Evolutionary conservation across 352 stramenopile species (phyloP).

Genomic region (Pilasporangium apinafurcum): DNA sequence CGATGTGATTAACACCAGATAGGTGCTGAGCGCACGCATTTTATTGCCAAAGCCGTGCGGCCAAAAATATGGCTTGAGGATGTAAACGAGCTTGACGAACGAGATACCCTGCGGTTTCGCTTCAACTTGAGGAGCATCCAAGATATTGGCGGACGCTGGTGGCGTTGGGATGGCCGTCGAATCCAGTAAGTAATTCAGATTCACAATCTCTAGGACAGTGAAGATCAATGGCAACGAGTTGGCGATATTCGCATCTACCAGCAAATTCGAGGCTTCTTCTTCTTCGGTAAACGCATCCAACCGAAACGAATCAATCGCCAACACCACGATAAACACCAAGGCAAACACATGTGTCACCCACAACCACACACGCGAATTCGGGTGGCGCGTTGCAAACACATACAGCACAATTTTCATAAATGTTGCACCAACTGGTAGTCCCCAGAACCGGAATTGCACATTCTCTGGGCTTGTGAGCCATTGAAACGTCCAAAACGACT

Average conservation of each 20-base stretch:
- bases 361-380: slow-evolving; percentile 23
- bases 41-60: slow-evolving; percentile 66
- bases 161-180: slow-evolving; percentile 30
- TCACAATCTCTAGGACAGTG: slow-evolving; percentile 77
- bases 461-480: slow-evolving; percentile 44
- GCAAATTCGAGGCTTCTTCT: slow-evolving; percentile 39
- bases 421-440: slow-evolving; percentile 58
- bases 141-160: slow-evolving; percentile 14
- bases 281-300: slow-evolving; percentile 58
- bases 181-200: slow-evolving; percentile 59
- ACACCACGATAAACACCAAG: slow-evolving; percentile 44
- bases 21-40: slow-evolving; percentile 86
- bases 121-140: slow-evolving; percentile 14
- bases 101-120: slow-evolving; percentile 55
- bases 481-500: slow-evolving; percentile 18
- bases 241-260: slow-evolving; percentile 69
- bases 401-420: slow-evolving; percentile 58
- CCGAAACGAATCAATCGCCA: slow-evolving; percentile 69
- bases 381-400: slow-evolving; percentile 37
- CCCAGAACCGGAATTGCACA: slow-evolving; percentile 70
- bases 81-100: slow-evolving; percentile 80
- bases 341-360: slow-evolving; percentile 47
- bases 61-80: slow-evolving; percentile 87
- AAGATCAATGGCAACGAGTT: slow-evolving; percentile 84
- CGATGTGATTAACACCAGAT: slow-evolving; percentile 87